These are phyloP conservation scores for Prunus campanulata DNA, from an alignment of 306 rosid species.

Conservation along the genomic window DNA sequence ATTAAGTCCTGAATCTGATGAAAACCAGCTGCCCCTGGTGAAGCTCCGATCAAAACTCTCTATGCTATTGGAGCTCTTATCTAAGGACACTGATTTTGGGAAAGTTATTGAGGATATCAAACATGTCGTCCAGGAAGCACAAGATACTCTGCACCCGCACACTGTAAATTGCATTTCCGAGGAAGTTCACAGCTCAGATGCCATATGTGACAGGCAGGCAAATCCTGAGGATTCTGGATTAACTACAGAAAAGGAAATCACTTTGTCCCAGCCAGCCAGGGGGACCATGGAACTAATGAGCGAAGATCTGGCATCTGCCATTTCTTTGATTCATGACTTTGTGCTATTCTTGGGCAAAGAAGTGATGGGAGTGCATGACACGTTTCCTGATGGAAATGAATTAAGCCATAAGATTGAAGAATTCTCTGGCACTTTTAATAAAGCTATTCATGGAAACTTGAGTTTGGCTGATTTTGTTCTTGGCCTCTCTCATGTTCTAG, in stretches of 20 bases:
- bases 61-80: constrained; percentile 55
- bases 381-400: constrained; percentile 50
- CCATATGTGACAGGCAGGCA: constrained; percentile 53
- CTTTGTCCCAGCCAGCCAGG: constrained; percentile 39
- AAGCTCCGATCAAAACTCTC: constrained; percentile 76
- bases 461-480: constrained; percentile 68
- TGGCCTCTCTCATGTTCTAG: constrained; percentile 73
- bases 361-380: constrained; percentile 57
- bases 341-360: constrained; percentile 69
- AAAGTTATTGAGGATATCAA: constrained; percentile 74
- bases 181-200: constrained; percentile 47
- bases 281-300: constrained; percentile 38
- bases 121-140: constrained; percentile 65
- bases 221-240: constrained; percentile 69
- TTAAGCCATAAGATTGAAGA: constrained; percentile 67
- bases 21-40: constrained; percentile 38
- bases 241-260: constrained; percentile 46
- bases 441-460: constrained; percentile 46
- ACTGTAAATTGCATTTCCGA: constrained; percentile 40
- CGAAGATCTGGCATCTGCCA: constrained; percentile 69
- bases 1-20: constrained; percentile 31
- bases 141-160: constrained; percentile 38
- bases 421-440: constrained; percentile 57
- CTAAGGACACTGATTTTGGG: constrained; percentile 67
- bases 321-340: constrained; percentile 76